Evolutionary conservation across 371 early-diverging fungal species (phyloP), one percentile per base, ranked within the genome.

Genomic region (Mortierella sp.): DNA sequence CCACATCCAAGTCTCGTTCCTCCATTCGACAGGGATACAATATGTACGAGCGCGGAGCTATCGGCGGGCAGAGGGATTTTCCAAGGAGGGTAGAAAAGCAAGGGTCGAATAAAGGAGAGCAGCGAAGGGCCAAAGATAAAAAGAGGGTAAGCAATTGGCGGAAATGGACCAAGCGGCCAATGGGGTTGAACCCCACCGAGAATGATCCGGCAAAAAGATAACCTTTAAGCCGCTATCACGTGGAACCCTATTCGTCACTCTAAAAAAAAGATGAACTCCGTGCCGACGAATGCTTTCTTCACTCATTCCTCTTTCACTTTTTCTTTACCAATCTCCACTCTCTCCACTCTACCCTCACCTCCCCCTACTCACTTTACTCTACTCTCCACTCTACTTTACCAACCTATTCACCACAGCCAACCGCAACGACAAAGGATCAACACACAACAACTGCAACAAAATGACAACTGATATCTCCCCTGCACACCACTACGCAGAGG

Each of bases 391-490:
- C 68, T 31, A 50, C 48, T 66, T 16, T 26, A 8, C 31, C 2
- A 37, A 53, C 66, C 14, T 43, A 5, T 50, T 48, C 52, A 34
- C 67, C n/a, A 9, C 64, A 48, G 61, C 19, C 52, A 14, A 50
- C n/a, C 55, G 19, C 9, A 22, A 13, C 68, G 34, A 31, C 37
- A 34, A 58, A 9, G 37, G 16, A 31, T 2, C 55, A 53, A 53
- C 53, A 55, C 31, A 50, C 4, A 6, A 5, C 31, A 29, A 13
- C 24, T 31, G 34, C 2, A 16, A 29, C 13, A 47, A n/a, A 45
- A 79, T 76, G 80, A 40, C 76, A n/a, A 50, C 72, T 43, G 80
- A 80, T 41, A 47, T 45, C 64, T 47, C 64, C 47, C 50, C 61
- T 2, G 11, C 74, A 41, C 70, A 48, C 34, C 70, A 48, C 34